Evolutionary conservation across 306 rosid species (phyloP).

Genomic region (Crotalaria pallida): DNA sequence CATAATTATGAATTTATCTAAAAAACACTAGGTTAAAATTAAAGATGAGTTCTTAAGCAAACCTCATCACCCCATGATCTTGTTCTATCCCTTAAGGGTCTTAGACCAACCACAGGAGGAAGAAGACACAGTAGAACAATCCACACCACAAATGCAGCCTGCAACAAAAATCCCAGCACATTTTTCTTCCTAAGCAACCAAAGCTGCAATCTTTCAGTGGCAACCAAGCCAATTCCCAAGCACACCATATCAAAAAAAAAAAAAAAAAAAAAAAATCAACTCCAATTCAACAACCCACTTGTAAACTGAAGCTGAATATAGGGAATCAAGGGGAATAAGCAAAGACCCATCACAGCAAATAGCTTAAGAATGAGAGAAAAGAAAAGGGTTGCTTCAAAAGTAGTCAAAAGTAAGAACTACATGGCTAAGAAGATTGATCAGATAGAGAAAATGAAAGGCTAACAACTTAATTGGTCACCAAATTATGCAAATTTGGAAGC

Average conservation of each 20-base stretch:
- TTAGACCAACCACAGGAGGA: slow-evolving; percentile 55
- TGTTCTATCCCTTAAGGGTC: slow-evolving; percentile 83
- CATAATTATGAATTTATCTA: background rate
- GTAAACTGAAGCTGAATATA: slow-evolving; percentile 28
- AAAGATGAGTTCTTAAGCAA: slow-evolving; percentile 21
- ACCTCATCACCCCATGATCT: slow-evolving; percentile 96
- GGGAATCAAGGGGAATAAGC: slow-evolving; percentile 24
- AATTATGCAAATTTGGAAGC: slow-evolving; percentile 33
- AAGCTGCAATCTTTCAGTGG: slow-evolving; percentile 29
- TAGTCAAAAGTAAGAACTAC: slow-evolving; percentile 41
- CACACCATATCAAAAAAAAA: slow-evolving; percentile 21
- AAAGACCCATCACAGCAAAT: slow-evolving; percentile 38
- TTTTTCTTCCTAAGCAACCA: slow-evolving; percentile 30
- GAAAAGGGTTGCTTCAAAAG: slow-evolving; percentile 60
- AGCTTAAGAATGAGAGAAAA: slow-evolving; percentile 29
- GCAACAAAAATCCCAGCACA: slow-evolving; percentile 32
- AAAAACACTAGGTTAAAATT: background rate
- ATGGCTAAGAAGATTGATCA: slow-evolving; percentile 38
- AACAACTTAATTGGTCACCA: slow-evolving; percentile 61
- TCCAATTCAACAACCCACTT: slow-evolving; percentile 32
- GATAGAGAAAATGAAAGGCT: slow-evolving; percentile 65
- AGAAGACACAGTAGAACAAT: slow-evolving; percentile 34
- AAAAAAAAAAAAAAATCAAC: slow-evolving; percentile 31
- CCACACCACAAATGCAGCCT: slow-evolving; percentile 42
- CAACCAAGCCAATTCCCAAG: slow-evolving; percentile 36